Evolutionary conservation across 2,329 filamentous ascomycete genomes (phyloP), one percentile per base, ranked within the genome.

Genomic region (Neofusicoccum ribis): DNA sequence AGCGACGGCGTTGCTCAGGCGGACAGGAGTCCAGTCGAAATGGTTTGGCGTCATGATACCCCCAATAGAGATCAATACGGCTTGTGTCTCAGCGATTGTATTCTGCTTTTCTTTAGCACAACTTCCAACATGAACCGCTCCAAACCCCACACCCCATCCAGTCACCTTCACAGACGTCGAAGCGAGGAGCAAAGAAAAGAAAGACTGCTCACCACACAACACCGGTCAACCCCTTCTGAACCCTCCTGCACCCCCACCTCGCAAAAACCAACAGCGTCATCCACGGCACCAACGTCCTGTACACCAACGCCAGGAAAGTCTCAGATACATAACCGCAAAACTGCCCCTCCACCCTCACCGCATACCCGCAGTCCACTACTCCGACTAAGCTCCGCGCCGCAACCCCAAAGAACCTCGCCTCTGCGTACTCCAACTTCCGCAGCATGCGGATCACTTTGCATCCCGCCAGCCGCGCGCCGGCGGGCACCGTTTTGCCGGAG

Each of bases 1-100:
- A 31, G 27, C 5, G 17, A 44, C 17, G 41, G 41, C 41, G 41
- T 44, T 44, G 27, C 27, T n/a, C 11, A n/a, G 27, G 31, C 39
- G 34, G 14, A 59, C 23, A 47, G 43, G 27, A 46, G 41, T 20
- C 41, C 43, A 20, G 56, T 37, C 56, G n/a, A 23, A 43, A n/a
- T 36, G 17, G 41, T 34, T 47, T 11, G 12, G 43, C 27, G 41
- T 60, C 43, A 47, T 60, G 56, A 60, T 60, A 60, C 43, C 56
- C 54, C 27, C 15, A 37, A 60, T 60, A 46, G n/a, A 60, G 27
- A 60, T 60, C 41, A 20, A 36, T 36, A 6, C 34, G 34, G 20
- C 17, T 27, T n/a, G 9, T 39, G 34, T 36, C 54, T 46, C 27
- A 46, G 7, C 41, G 23, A 34, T 14, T 46, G 9, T 12, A 20